Evolutionary conservation across 192 early-diverging fungal species (phyloP).

Genomic region (Irineochytrium annulatum): DNA sequence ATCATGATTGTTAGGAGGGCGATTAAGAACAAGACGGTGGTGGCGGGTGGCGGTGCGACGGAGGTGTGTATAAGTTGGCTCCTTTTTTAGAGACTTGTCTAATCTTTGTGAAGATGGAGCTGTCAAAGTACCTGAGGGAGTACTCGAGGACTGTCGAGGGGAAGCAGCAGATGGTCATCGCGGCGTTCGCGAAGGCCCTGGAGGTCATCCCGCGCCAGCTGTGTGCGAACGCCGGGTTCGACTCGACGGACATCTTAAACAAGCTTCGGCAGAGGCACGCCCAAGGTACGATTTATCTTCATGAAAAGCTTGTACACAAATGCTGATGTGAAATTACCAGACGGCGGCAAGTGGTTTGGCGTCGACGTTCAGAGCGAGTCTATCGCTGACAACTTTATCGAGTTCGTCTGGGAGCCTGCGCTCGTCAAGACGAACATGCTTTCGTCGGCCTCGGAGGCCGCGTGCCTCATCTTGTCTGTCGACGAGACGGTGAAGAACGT

Average conservation of each 20-base stretch:
- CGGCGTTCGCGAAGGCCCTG: conserved; percentile 89
- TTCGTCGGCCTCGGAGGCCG: conserved; percentile 90
- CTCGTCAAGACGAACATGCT: conserved; percentile 97
- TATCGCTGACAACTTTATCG: conserved; percentile 83
- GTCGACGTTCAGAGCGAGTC: conserved; percentile 87
- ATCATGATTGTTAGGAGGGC: conserved; percentile 99
- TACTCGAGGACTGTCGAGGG: conserved; percentile 92
- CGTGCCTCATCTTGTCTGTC: conserved; percentile 90
- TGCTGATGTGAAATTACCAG: conserved; percentile 8
- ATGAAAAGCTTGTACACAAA: too few species aligned
- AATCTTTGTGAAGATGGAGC: conserved; percentile 71
- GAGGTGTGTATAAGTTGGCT: conserved; percentile 47
- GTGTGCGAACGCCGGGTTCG: conserved; percentile 97
- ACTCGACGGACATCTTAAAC: conserved; percentile 96
- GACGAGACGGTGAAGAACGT: conserved; percentile 97
- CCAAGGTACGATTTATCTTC: conserved; percentile 57
- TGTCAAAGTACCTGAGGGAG: conserved; percentile 90
- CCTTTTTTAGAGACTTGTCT: neutral
- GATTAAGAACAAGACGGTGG: conserved; percentile 92
- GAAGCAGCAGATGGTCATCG: conserved; percentile 97
- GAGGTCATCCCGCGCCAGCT: conserved; percentile 98
- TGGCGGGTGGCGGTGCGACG: conserved; percentile 96
- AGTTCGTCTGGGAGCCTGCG: conserved; percentile 98
- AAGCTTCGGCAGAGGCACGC: conserved; percentile 92
- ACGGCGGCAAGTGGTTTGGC: conserved; percentile 80